phyloP scores from a whole-genome alignment of 2,329 filamentous ascomycete species.

The Trichoderma sp. region DNA sequence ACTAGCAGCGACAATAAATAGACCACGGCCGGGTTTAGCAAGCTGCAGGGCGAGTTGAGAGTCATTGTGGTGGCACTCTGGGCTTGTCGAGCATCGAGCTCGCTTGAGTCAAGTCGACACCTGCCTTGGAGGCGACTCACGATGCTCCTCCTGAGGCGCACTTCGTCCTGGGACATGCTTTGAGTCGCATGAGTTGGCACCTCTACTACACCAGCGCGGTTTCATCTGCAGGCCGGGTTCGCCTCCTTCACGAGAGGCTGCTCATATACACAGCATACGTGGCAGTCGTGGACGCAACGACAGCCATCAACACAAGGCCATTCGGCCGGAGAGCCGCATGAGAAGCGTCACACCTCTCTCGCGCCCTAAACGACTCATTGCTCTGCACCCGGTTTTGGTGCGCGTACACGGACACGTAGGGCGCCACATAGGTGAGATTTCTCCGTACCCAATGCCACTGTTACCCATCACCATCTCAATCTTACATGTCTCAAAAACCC shows the following conservation, averaged over 20 bases:
- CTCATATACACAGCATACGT: constrained; percentile 1
- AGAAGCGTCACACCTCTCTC: constrained; percentile 1
- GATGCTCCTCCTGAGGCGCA: neutral
- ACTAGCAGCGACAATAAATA: constrained; percentile 24
- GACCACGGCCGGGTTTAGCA: constrained; percentile 2
- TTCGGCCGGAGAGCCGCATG: constrained; percentile 7
- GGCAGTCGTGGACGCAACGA: constrained; percentile 3
- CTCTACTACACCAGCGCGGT: neutral
- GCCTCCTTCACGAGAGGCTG: neutral
- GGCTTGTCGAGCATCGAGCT: neutral
- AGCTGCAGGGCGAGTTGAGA: constrained; percentile 9
- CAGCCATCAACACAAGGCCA: neutral
- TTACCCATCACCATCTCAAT: constrained; percentile 19
- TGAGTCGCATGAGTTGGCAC: too few species aligned
- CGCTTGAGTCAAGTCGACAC: constrained; percentile 2
- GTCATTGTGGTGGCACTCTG: constrained; percentile 12
- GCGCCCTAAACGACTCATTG: neutral
- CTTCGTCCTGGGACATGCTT: neutral
- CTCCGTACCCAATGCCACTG: constrained; percentile 21
- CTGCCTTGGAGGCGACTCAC: neutral
- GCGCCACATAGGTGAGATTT: constrained; percentile 17
- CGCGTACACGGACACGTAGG: constrained; percentile 14
- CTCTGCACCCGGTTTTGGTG: neutral
- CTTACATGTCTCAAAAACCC: constrained; percentile 25
- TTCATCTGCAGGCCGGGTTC: neutral